These are phyloP conservation scores for Musa schizocarpa DNA, from an alignment of 176 grass and related monocot genomes.

Conservation along the genomic window DNA sequence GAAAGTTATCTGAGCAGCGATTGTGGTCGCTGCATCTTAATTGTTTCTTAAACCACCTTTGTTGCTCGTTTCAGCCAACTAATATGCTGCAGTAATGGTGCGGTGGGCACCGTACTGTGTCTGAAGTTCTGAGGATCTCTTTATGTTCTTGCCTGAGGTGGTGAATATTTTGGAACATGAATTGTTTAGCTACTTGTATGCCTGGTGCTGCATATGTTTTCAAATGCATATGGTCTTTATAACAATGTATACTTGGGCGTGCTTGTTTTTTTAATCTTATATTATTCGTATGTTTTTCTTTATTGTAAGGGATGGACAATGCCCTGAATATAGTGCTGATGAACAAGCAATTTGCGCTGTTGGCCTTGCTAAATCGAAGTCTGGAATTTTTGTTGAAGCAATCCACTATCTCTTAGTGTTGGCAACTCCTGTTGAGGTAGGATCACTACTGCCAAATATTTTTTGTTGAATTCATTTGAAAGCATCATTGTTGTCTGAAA, in stretches of 20 bases:
- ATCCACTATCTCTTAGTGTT: slow-evolving; percentile 88
- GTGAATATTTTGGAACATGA: too few relatives aligned
- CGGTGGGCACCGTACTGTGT: too few relatives aligned
- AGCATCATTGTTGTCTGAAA: neutral
- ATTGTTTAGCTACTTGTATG: too few relatives aligned
- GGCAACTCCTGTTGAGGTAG: slow-evolving; percentile 91
- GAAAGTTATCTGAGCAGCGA: too few relatives aligned
- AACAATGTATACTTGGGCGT: neutral
- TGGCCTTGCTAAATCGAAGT: slow-evolving; percentile 72
- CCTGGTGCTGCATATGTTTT: too few relatives aligned
- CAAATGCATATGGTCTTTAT: too few relatives aligned
- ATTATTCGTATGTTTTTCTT: neutral
- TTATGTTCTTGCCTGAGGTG: too few relatives aligned
- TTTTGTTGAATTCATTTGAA: neutral
- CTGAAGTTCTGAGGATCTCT: too few relatives aligned
- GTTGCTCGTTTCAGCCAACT: too few relatives aligned
- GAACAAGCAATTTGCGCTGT: slow-evolving; percentile 86
- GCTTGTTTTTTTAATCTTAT: neutral
- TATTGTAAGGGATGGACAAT: slow-evolving; percentile 78
- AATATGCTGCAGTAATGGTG: too few relatives aligned
- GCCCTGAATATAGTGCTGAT: slow-evolving; percentile 62
- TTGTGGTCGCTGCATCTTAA: too few relatives aligned
- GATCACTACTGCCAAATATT: neutral
- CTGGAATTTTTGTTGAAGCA: slow-evolving; percentile 93
- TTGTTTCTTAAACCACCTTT: too few relatives aligned